Percentiles rank a stretch among this genome's conserved stretches.
Evolutionary conservation across 192 early-diverging fungal genomes (phyloP).

Genomic region (Gaertneriomyces sp.): DNA sequence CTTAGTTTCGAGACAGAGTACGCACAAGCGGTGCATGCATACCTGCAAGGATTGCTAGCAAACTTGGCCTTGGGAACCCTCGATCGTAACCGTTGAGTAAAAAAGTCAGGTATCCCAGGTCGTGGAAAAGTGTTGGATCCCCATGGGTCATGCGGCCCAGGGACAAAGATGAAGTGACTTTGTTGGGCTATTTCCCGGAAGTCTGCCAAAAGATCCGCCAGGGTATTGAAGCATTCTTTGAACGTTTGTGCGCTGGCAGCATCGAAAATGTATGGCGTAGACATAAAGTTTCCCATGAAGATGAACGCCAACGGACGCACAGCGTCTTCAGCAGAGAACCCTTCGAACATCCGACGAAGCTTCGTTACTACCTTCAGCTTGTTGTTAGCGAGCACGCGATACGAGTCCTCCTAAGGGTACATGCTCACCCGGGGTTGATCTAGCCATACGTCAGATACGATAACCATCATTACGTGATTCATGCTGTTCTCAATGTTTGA

Average conservation of each 20-base stretch:
- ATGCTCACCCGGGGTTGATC: constrained; percentile 69
- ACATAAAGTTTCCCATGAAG: constrained; percentile 83
- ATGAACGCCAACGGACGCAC: constrained; percentile 78
- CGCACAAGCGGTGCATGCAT: background rate
- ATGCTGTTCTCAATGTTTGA: constrained; percentile 36
- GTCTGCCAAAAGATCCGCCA: constrained; percentile 66
- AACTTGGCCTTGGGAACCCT: constrained; percentile 64
- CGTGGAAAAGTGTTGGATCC: constrained; percentile 66
- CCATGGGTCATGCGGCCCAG: constrained; percentile 84
- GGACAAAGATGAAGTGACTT: constrained; percentile 85
- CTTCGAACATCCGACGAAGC: constrained; percentile 67
- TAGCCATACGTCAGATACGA: constrained; percentile 83
- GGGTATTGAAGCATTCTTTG: constrained; percentile 47
- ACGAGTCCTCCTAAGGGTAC: background rate
- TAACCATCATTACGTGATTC: constrained; percentile 65
- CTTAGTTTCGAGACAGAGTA: background rate
- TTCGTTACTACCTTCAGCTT: constrained; percentile 61
- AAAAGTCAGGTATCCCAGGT: constrained; percentile 68
- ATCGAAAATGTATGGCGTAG: constrained; percentile 64
- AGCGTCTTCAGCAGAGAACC: constrained; percentile 52
- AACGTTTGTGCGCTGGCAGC: constrained; percentile 62
- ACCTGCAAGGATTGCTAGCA: constrained; percentile 82
- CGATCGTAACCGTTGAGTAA: constrained; percentile 56
- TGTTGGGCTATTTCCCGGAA: constrained; percentile 54
- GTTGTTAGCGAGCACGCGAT: background rate